phyloP scores from a whole-genome alignment of 345 rosid genomes.

The Schrenkiella parvula region DNA sequence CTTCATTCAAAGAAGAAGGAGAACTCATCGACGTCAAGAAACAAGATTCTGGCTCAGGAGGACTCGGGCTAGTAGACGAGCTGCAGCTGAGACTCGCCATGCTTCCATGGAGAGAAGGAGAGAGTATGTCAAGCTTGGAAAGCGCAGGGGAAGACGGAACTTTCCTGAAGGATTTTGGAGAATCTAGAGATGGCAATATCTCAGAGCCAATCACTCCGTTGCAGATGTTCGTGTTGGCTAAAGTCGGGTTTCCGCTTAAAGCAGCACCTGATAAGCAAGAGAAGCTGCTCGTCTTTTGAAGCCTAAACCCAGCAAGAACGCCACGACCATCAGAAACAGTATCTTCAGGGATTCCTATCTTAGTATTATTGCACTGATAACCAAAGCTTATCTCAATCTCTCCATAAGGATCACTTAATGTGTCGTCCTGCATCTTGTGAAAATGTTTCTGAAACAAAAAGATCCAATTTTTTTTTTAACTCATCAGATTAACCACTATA shows the following conservation, averaged over 20 bases:
- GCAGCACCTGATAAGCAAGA: slow-evolving; percentile 98
- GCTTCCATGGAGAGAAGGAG: slow-evolving; percentile 84
- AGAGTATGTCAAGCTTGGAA: slow-evolving; percentile 75
- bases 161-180: slow-evolving; percentile 77
- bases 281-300: slow-evolving; percentile 66
- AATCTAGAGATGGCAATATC: slow-evolving; percentile 84
- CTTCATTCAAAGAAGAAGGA: slow-evolving; percentile 55
- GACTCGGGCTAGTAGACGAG: slow-evolving; percentile 53
- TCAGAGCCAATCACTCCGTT: slow-evolving; percentile 84
- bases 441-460: slow-evolving; percentile 21
- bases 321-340: slow-evolving; percentile 14
- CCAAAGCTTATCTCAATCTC: slow-evolving; percentile 91
- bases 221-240: slow-evolving; percentile 92
- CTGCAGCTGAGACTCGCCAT: slow-evolving; percentile 80
- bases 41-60: slow-evolving; percentile 63
- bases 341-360: slow-evolving; percentile 26
- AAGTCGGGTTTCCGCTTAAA: slow-evolving; percentile 89
- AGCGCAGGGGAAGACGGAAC: slow-evolving; percentile 73
- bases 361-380: slow-evolving; percentile 60
- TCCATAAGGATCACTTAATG: slow-evolving; percentile 45
- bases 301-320: slow-evolving; percentile 37
- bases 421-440: slow-evolving; percentile 40
- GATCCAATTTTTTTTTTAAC: not conserved
- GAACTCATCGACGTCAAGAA: slow-evolving; percentile 51
- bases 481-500: not conserved